Evolutionary conservation across 1,139 yeast genomes (phyloP).

Genomic region (Hansenula sp.): DNA sequence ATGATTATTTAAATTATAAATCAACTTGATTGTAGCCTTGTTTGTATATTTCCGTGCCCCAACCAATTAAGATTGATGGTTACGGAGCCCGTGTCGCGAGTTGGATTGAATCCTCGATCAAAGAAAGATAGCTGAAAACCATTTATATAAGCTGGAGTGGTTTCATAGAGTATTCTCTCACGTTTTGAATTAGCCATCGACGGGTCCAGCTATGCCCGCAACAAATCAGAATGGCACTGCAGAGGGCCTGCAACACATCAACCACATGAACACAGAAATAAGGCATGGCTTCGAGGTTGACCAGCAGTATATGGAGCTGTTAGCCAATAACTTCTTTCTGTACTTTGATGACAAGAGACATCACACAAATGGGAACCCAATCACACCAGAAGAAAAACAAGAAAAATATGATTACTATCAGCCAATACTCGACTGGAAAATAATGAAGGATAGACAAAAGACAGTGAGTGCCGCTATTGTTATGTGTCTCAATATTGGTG

Average conservation of each 20-base stretch:
- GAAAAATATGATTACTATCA: conserved; percentile 52
- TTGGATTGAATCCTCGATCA: no score
- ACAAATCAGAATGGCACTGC: neutral
- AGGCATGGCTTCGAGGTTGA: conserved; percentile 84
- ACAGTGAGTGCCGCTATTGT: conserved; percentile 95
- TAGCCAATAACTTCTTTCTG: conserved; percentile 72
- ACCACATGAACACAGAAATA: conserved; percentile 45
- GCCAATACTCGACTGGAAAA: conserved; percentile 85
- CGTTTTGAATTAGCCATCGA: no score
- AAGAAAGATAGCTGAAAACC: no score
- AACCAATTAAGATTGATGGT: no score
- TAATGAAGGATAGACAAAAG: conserved; percentile 83
- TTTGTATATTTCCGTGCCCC: no score
- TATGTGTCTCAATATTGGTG: conserved; percentile 86
- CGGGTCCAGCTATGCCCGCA: no score
- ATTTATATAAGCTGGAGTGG: no score
- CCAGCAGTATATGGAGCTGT: conserved; percentile 58
- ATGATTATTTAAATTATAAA: no score
- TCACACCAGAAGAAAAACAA: conserved; percentile 44
- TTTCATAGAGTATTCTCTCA: no score
- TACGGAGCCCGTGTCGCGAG: no score
- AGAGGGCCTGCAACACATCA: neutral
- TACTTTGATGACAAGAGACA: conserved; percentile 90
- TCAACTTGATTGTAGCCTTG: no score
- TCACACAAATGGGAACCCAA: conserved; percentile 84